Base-by-base conservation (phyloP, 176 grass and related monocot species). In the Lolium rigidum region DNA sequence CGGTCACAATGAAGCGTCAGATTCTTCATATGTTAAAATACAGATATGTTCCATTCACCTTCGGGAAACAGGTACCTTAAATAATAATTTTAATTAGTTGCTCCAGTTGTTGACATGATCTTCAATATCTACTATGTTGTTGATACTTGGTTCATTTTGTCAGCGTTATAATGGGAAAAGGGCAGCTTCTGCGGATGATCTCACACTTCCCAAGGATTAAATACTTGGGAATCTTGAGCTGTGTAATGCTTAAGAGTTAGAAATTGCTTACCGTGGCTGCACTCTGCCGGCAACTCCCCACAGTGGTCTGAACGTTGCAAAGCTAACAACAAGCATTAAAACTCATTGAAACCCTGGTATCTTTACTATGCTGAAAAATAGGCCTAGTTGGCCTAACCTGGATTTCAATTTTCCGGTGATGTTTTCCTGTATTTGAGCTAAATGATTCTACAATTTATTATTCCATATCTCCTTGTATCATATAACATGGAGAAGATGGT, bases 11-110 rank as follows among this genome's bases (percentile, higher is more conserved):
- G 90, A 95, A 95, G 88, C 85, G 86, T 13, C 93, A 95, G 77
- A 88, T 95, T 60, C 90, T 88, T 59, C 90, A 95, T 86, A 95
- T 95, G 93, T 84, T 95, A 49, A 95, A 91, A 76, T 95, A 95
- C 80, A 92, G 82, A 95, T 95, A 95, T 70, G 85, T 95, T 66
- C 93, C 93, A 56, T 95, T 95, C 86, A 87, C 93, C 86, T 89
- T 90, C 38, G 93, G 93, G 49, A 95, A 95, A 82, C 93, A 92
- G 88, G 93, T 92, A 95, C 22, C 79, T 80, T 13, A 49, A 63
- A 60, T 61, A 59, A 77, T 75, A 17, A 14, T 57, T 47, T 76
- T 3, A 70, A 41, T 37, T 83, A 61, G 1, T 52, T 80, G 25
- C 48, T 68, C 15, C 41, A 44, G 43, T 41, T 64, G 20, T 38